Evolutionary conservation across 257 asterid genomes (phyloP), one percentile per base, ranked within the genome.

Genomic region (Knoxia roxburghii): DNA sequence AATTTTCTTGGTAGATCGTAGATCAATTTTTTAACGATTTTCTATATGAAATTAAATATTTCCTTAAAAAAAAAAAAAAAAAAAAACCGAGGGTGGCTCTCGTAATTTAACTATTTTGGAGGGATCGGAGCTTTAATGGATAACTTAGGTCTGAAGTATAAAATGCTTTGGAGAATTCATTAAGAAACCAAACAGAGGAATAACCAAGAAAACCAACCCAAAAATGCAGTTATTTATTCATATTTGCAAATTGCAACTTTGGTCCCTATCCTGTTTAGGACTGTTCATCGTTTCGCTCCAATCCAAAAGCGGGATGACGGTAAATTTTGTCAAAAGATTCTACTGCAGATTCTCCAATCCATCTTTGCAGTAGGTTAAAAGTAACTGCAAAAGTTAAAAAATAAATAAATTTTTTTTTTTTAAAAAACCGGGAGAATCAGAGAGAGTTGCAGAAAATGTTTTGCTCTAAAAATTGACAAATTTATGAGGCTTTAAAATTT

Each of bases 241-340:
- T 3, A 30, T 58, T 37, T 60, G 48, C 40, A 10, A 26, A 3
- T 37, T 37, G 41, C 4, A 37, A 37, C 39, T 7, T n/a, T 15
- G 29, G 58, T 57, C 62, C 77, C 73, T 0, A 53, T 67, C 76
- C 71, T 0, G 61, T 68, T 72, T 65, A 21, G 71, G 83, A 72
- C 45, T 10, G 12, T 49, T 52, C 67, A 27, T 50, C 68, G 37
- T 72, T 58, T 13, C 45, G 50, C 32, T 51, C 33, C 58, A 68
- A 54, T 56, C 39, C 54, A 61, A 4, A 74, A 63, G 14, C 29
- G 35, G 51, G 50, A 6, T n/a, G 53, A 67, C 18, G 33, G 65
- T 33, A 55, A 62, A 65, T 30, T 61, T 15, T 48, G 45, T 54
- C 33, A 41, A n/a, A 13, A 40, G 50, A 68, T 55, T 49, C 41